Conservation (phyloP, 257 asterid species). For the Solanum chmielewskii region DNA sequence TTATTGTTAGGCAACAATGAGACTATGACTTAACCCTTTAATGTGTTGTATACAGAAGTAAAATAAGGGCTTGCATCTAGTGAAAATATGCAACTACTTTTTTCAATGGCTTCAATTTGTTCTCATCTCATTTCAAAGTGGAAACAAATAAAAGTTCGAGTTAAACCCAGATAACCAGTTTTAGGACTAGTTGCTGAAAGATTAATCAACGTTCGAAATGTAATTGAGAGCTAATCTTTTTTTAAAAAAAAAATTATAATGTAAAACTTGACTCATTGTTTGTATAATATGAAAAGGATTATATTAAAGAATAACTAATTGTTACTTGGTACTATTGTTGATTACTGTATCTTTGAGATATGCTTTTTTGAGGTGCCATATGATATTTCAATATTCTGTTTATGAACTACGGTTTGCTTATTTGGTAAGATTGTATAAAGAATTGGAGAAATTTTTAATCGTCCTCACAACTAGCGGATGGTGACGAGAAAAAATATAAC, state of each 20-base stretch:
- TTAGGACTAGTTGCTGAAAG: not conserved
- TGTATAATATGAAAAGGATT: not conserved
- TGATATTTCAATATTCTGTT: not conserved
- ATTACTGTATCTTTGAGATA: not conserved
- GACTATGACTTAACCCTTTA: not conserved
- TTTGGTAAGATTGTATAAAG: not conserved
- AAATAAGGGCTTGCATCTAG: not conserved
- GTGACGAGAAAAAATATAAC: fast-evolving
- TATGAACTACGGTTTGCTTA: not conserved
- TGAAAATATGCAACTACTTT: not conserved
- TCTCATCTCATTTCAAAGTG: not conserved
- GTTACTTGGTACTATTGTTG: not conserved
- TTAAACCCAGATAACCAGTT: not conserved
- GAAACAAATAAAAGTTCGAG: not conserved
- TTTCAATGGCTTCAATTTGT: not conserved
- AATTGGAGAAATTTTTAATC: not conserved
- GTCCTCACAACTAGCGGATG: not conserved
- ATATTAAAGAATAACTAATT: too few relatives aligned
- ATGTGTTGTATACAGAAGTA: not conserved
- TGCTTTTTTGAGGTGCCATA: not conserved
- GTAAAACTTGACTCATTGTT: not conserved
- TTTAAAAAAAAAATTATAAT: too few relatives aligned
- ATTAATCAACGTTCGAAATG: not conserved
- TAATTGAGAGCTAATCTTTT: too few relatives aligned
- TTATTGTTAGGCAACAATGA: not conserved